Conservation (phyloP, 768 basidiomycete genomes). For the Calocera viscosa region DNA sequence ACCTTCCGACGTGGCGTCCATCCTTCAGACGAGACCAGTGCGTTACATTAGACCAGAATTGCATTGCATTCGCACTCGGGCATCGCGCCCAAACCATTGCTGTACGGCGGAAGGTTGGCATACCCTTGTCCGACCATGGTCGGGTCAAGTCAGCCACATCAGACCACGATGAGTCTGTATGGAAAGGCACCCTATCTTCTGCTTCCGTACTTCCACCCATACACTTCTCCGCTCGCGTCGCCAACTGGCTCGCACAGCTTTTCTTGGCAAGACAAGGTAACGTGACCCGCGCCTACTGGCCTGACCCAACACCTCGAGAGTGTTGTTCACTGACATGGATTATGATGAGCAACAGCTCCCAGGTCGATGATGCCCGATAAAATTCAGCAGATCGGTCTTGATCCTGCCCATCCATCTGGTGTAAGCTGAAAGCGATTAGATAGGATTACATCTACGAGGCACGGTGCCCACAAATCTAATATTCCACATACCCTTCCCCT, state of each 20-base stretch:
- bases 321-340: too few relatives aligned
- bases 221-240: conserved; percentile 1
- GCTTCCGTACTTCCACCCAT: not conserved
- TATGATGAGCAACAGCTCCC: too few relatives aligned
- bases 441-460: too few relatives aligned
- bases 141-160: not conserved
- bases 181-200: not conserved
- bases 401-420: too few relatives aligned
- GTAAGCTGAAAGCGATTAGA: too few relatives aligned
- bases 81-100: not conserved
- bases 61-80: not conserved
- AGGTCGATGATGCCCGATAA: too few relatives aligned
- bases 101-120: too few relatives aligned
- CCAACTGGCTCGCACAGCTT: not conserved
- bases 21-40: too few relatives aligned
- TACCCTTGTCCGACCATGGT: not conserved
- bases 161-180: not conserved
- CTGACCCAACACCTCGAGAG: too few relatives aligned
- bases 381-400: too few relatives aligned
- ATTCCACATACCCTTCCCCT: too few relatives aligned
- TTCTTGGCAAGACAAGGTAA: not conserved
- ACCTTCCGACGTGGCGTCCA: not conserved
- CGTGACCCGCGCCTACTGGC: not conserved
- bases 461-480: too few relatives aligned
- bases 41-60: not conserved